These are phyloP conservation scores for Entomortierella parvispora DNA, from an alignment of 192 early-diverging fungal genomes.

Conservation along the genomic window DNA sequence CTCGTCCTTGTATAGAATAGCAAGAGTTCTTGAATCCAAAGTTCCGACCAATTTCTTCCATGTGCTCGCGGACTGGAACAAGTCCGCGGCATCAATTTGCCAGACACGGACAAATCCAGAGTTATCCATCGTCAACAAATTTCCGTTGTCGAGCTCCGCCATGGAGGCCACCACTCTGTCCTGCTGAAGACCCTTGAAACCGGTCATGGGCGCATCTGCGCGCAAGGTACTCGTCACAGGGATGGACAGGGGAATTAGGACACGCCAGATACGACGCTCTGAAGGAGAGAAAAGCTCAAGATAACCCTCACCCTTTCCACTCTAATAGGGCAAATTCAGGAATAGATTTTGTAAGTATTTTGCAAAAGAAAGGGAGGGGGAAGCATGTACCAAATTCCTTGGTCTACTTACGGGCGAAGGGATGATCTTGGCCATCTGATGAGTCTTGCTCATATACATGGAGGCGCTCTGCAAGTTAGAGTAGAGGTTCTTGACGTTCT, in stretches of 20 bases:
- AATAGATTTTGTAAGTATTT: no score
- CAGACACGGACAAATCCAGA: conserved; percentile 64
- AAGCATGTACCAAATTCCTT: not conserved
- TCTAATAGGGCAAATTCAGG: conserved; percentile 27
- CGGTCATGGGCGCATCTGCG: conserved; percentile 49
- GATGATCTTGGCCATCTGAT: conserved; percentile 63
- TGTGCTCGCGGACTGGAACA: conserved; percentile 62
- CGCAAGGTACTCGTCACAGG: conserved; percentile 50
- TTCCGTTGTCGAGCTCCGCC: conserved; percentile 62
- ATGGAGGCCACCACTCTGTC: conserved; percentile 61
- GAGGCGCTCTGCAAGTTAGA: conserved; percentile 59
- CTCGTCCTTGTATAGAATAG: conserved; percentile 65
- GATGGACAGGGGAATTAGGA: conserved; percentile 60
- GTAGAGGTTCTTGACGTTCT: conserved; percentile 50
- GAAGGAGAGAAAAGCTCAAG: conserved; percentile 64
- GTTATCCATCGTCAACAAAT: conserved; percentile 69
- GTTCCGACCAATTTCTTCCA: conserved; percentile 73
- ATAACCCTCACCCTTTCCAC: conserved; percentile 63
- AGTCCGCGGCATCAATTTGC: conserved; percentile 64
- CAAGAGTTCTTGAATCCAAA: conserved; percentile 59
- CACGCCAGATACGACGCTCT: conserved; percentile 61
- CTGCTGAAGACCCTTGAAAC: conserved; percentile 51
- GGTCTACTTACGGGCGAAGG: conserved; percentile 54
- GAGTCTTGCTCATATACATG: conserved; percentile 52
- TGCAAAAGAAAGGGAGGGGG: not conserved